Evolutionary conservation across 106 monocot genomes (phyloP).

Genomic region (Dendrobium huoshanense): DNA sequence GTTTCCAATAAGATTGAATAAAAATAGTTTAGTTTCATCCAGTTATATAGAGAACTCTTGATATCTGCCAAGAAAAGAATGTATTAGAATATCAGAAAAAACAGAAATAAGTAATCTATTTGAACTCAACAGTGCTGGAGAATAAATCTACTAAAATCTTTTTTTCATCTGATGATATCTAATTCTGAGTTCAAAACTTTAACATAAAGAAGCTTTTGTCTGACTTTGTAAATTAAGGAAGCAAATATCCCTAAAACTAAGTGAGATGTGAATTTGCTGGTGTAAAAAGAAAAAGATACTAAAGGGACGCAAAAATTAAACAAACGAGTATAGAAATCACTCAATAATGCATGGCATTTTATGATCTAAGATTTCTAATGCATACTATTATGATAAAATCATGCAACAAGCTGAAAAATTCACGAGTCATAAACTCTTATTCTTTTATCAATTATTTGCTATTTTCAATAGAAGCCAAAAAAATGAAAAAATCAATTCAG

Average conservation of each 20-base stretch:
- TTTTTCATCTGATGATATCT: background rate
- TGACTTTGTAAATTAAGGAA: background rate
- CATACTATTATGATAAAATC: too few species aligned
- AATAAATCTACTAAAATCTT: background rate
- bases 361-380: too few species aligned
- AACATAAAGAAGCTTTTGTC: background rate
- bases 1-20: conserved; percentile 5
- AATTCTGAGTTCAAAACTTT: background rate
- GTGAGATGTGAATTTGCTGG: background rate
- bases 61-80: background rate
- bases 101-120: background rate
- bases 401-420: too few species aligned
- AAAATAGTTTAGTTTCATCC: background rate
- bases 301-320: background rate
- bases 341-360: background rate
- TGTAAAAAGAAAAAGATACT: background rate
- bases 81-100: background rate
- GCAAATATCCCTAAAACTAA: background rate
- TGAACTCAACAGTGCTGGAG: background rate
- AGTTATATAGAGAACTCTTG: background rate
- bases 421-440: too few species aligned
- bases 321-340: background rate
- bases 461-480: too few species aligned
- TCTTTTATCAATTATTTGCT: too few species aligned
- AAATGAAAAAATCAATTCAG: too few species aligned